Base-by-base conservation (phyloP, 768 basidiomycete genomes). In the Mycena venus region DNA sequence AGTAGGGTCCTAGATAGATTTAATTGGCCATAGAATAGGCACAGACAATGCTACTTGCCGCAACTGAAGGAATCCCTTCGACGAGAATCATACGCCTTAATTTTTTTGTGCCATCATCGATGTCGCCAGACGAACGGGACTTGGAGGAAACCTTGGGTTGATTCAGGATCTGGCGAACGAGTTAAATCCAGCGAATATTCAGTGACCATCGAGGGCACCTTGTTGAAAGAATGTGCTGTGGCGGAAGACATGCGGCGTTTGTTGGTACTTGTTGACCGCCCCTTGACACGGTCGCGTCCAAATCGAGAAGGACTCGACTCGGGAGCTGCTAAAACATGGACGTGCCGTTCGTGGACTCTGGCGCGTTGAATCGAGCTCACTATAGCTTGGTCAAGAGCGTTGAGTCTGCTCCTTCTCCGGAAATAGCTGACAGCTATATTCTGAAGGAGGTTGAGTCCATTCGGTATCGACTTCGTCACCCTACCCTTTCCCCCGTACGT, bases 21-120 rank as follows among this genome's bases (percentile, higher is more conserved):
- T 69, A 21, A 51, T 40, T 21, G 36, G 31, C 21, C 32, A 19
- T 23, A 9, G n/a, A 11, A 51, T 38, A 38, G 11, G 25, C n/a
- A 19, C 47, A 21, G 47, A 10, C 49, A 25, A 25, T 19, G 58
- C 15, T 58, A 60, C 73, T 72, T 82, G 96, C 96, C 49, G 88
- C 86, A 53, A 89, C 84, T 17, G 94, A 94, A 21, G 96, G 96
- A 70, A 98, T 95, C 10, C 96, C 96, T 73, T 97, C 96, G 25
- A 96, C 95, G 36, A 98, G 90, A 56, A 98, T 96, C 85, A 96
- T 86, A 42, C 96, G 90, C 49, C 96, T 86, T 68, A 98, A 85
- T 83, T 95, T 95, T 85, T 94, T 96, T n/a, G 93, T 87, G 25
- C 91, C 92, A 82, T 97, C 96, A 44, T 95, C 93, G 62, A 84